Conservation (phyloP, 208 protist genomes). For the Acanthamoeba sp. region DNA sequence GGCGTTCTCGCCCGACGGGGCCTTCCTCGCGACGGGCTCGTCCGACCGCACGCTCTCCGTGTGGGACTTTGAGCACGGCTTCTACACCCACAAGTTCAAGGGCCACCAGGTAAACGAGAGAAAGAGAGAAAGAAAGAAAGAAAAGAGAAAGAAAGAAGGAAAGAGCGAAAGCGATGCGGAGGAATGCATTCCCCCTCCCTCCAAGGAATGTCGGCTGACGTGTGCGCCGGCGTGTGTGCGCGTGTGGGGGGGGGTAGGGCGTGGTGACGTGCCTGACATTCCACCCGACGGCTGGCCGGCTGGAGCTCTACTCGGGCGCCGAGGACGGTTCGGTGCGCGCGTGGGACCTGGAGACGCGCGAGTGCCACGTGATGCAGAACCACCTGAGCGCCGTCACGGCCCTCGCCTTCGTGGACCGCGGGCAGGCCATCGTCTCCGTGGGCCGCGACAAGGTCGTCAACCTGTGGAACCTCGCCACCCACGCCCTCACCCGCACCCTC, state of each 20-base stretch:
- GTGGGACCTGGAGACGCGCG: constrained; percentile 72
- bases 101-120: constrained; percentile 67
- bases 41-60: constrained; percentile 81
- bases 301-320: constrained; percentile 55
- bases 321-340: constrained; percentile 73
- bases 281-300: neutral
- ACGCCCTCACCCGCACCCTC: constrained; percentile 75
- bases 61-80: constrained; percentile 85
- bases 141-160: too few relatives aligned
- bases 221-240: constrained; percentile 4
- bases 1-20: constrained; percentile 72
- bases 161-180: too few relatives aligned
- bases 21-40: constrained; percentile 79
- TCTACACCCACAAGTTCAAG: constrained; percentile 84
- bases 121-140: too few relatives aligned
- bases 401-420: constrained; percentile 75
- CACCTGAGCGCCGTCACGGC: constrained; percentile 80
- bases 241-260: neutral
- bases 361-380: constrained; percentile 67
- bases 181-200: too few relatives aligned
- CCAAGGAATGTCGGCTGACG: too few relatives aligned
- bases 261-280: constrained; percentile 31
- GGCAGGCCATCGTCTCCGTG: constrained; percentile 77
- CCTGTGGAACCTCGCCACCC: constrained; percentile 76
- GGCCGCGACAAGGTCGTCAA: constrained; percentile 84